Evolutionary conservation across 805 yeast genomes (phyloP), one percentile per base, ranked within the genome.

Genomic region (Kuraishia cidri): DNA sequence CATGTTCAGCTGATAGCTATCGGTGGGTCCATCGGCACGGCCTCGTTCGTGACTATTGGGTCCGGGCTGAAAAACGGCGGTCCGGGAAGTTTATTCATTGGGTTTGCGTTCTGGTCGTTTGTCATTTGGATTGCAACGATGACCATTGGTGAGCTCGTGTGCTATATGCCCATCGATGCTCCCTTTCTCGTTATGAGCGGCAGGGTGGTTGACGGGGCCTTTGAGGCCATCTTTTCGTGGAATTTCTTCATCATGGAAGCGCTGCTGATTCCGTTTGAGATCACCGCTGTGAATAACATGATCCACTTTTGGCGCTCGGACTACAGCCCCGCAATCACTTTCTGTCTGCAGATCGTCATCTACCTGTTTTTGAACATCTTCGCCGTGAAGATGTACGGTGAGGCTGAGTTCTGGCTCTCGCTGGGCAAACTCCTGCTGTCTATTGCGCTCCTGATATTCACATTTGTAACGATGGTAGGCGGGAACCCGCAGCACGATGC

Each of bases 371-470:
- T 64, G 31, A 66, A 64, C 38, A n/a, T n/a, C n/a, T n/a, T n/a
- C n/a, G n/a, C n/a, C n/a, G n/a, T n/a, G n/a, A n/a, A n/a, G n/a
- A 48, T 60, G 14, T 69, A 67, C 38, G 75, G 75, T 16, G 73
- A 69, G 39, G 47, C 60, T 4, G 75, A 69, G 42, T 69, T 67
- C 35, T 64, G 66, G 64, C 48, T 63, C 16, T 51, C 66, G 6
- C 42, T 66, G 12, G 64, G 64, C 6, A 69, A 69, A 39, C 59
- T 66, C 36, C 36, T 64, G 7, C 51, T 69, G 30, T 61, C 64
- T 18, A 44, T 64, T 9, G 72, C 72, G 3, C 56, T 66, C 28
- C 54, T 66, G 37, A 34, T 62, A 22, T 66, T 64, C 42, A 60
- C 62, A 5, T 62, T 69, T 34, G 45, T 69, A 34, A 61, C 70